Base-by-base conservation (phyloP, 208 protist genomes). In the Strigomonas culicis region DNA sequence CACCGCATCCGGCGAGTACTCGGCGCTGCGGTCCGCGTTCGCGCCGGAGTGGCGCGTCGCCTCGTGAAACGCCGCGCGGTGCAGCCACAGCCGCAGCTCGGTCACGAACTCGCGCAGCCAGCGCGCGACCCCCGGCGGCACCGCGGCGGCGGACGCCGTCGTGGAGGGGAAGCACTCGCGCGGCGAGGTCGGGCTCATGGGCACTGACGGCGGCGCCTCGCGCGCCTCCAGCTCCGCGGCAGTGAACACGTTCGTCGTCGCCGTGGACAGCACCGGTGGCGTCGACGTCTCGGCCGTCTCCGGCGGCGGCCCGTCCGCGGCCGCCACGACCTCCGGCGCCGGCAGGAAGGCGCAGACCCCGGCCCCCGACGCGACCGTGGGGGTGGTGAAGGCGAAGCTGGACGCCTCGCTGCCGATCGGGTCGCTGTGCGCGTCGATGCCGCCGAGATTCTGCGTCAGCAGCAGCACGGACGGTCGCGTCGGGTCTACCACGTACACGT, bases 401-500 rank as follows among this genome's bases (percentile, higher is more conserved):
- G 11, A 2, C 2, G 34, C 44, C 22, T 32, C 30, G 25, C 28
- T 39, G 17, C 11, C 31, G 22, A 22, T 1, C 6, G 28, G 47
- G 25, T 24, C 30, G 25, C 34, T 39, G 2, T 51, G 53, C 2
- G 70, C 72, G 19, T 78, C 77, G 57, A 94, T 80, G 62, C 75
- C 79, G 36, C 88, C 84, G 36, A 94, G 68, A 57, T 94, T 94
- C 65, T 94, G 88, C 4, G 88, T 88, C 2, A 94, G 50, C 2
- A 91, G 44, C 0, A 93, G 76, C 50, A 89, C 64, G 13, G 70
- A 79, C 59, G 83, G 83, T 46, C 79, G 77, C 13, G 58, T 57
- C 34, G 66, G 60, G 10, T 22, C 22, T 28, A 22, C 27, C 7
- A 36, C 31, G 55, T 10, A 53, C 13, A 25, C 24, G 24, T 17